Evolutionary conservation across 2,329 filamentous ascomycete species (phyloP).

Genomic region (Cryoendolithus antarcticus): DNA sequence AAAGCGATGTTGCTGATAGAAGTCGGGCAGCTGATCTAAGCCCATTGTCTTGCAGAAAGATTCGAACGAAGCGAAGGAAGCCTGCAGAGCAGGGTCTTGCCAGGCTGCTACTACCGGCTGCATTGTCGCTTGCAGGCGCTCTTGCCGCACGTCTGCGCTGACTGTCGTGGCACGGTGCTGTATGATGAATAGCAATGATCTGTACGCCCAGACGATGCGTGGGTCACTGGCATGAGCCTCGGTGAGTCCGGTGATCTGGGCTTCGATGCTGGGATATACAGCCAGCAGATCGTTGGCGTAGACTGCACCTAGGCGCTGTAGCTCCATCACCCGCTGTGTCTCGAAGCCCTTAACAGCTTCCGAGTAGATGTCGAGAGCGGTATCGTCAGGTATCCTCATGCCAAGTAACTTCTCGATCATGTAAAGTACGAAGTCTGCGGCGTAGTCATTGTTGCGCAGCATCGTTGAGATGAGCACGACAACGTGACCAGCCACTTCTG

Average conservation of each 20-base stretch:
- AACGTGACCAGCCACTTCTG: constrained; percentile 21
- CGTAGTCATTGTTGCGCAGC: constrained; percentile 17
- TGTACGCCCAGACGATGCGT: constrained; percentile 73
- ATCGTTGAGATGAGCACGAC: constrained; percentile 19
- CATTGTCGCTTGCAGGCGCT: constrained; percentile 64
- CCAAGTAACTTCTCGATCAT: constrained; percentile 85
- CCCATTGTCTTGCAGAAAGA: constrained; percentile 71
- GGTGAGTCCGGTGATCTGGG: constrained; percentile 69
- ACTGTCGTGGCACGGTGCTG: constrained; percentile 71
- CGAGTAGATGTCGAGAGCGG: constrained; percentile 60
- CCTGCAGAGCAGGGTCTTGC: constrained; percentile 57
- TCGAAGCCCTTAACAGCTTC: constrained; percentile 87
- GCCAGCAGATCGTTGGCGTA: constrained; percentile 83
- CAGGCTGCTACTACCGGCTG: constrained; percentile 72
- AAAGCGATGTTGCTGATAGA: constrained; percentile 60
- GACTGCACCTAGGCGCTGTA: constrained; percentile 76
- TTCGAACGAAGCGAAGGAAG: constrained; percentile 59
- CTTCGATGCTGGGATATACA: constrained; percentile 74
- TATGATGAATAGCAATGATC: constrained; percentile 86
- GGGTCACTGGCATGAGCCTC: constrained; percentile 62
- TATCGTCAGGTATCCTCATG: constrained; percentile 62
- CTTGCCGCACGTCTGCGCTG: constrained; percentile 56
- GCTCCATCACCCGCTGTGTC: constrained; percentile 68
- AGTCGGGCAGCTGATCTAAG: constrained; percentile 67
- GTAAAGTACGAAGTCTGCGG: constrained; percentile 59